Evolutionary conservation across 352 stramenopile genomes (phyloP).

Genomic region (Phytopythium delawarense): DNA sequence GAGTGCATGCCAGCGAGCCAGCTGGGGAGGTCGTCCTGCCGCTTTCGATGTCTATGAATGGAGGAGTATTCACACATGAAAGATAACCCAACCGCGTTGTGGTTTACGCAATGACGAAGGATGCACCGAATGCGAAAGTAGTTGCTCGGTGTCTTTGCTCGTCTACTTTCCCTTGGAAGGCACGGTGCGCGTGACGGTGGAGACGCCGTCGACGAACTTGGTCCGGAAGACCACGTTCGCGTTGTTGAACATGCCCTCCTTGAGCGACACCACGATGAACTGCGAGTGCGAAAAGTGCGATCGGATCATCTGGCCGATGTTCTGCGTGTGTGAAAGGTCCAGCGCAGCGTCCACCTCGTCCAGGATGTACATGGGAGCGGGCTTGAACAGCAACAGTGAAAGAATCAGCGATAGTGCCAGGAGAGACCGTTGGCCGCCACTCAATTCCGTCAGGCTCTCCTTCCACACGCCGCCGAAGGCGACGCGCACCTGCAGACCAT

Average conservation of each 20-base stretch:
- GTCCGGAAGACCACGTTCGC: conserved; percentile 99
- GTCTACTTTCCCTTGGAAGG: conserved; percentile 51
- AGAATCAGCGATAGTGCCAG: conserved; percentile 98
- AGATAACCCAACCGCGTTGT: background rate
- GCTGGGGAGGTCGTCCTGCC: background rate
- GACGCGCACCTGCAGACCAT: conserved; percentile 98
- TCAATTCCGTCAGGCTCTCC: conserved; percentile 98
- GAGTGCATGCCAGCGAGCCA: background rate
- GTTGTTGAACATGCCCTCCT: conserved; percentile 99
- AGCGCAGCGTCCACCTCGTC: conserved; percentile 99
- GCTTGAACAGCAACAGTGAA: conserved; percentile 98
- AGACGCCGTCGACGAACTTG: conserved; percentile 99
- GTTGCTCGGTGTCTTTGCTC: background rate
- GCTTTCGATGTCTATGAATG: background rate
- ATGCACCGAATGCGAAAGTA: background rate
- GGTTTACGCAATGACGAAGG: background rate
- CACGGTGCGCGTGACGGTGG: conserved; percentile 95
- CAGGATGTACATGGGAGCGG: conserved; percentile 99
- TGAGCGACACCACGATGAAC: conserved; percentile 99
- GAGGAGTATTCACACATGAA: background rate
- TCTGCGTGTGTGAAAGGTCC: conserved; percentile 99
- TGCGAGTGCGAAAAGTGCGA: conserved; percentile 99
- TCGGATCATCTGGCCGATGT: conserved; percentile 99
- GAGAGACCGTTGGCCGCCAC: conserved; percentile 98
- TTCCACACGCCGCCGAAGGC: conserved; percentile 99